Evolutionary conservation across 331 rosid species (phyloP).

Genomic region (Arachis monticola): DNA sequence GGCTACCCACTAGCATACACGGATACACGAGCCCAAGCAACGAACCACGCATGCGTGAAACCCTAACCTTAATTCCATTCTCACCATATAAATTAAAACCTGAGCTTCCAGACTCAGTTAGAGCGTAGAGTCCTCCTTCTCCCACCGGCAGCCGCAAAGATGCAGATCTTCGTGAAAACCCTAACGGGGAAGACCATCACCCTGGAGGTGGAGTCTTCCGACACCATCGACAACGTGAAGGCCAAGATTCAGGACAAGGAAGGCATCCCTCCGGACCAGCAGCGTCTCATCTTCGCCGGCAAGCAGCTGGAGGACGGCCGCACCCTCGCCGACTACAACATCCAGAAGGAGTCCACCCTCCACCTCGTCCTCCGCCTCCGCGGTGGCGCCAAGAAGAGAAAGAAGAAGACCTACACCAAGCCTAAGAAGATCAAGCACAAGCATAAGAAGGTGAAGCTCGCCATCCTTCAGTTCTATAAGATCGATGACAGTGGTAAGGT

Average conservation of each 20-base stretch:
- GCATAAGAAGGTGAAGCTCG: conserved; percentile 95
- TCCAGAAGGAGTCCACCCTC: conserved; percentile 91
- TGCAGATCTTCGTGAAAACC: conserved; percentile 99
- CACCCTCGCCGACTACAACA: conserved; percentile 93
- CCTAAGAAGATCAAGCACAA: conserved; percentile 99
- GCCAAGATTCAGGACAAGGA: conserved; percentile 97
- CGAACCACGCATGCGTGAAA: no score
- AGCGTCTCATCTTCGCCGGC: conserved; percentile 92
- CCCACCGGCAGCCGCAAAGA: conserved; percentile 14
- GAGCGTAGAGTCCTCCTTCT: no score
- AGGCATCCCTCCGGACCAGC: conserved; percentile 97
- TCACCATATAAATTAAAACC: no score
- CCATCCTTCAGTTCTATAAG: conserved; percentile 84
- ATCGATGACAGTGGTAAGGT: conserved; percentile 89
- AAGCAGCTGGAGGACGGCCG: conserved; percentile 97
- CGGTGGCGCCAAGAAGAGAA: conserved; percentile 93
- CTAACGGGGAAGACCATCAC: conserved; percentile 98
- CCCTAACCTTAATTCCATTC: no score
- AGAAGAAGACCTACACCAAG: conserved; percentile 99
- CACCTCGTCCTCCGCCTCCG: conserved; percentile 95
- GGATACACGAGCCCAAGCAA: no score
- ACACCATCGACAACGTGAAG: conserved; percentile 91
- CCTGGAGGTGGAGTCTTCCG: conserved; percentile 90
- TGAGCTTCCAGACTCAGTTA: no score
- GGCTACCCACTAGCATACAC: no score